Conservation (phyloP, 208 protist genomes). For the Endotrypanum monterogeii region DNA sequence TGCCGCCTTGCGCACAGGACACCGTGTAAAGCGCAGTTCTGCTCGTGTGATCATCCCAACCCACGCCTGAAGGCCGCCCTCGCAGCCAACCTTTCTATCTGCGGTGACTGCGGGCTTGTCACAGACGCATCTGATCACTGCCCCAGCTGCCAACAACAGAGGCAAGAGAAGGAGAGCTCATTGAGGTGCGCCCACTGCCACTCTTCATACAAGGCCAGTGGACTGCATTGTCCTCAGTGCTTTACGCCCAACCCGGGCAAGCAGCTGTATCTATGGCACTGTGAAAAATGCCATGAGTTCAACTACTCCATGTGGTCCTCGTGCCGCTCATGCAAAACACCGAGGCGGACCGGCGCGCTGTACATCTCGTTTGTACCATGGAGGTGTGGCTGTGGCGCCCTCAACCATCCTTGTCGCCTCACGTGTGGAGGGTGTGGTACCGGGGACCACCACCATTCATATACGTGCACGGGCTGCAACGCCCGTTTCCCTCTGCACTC, state of each 20-base stretch:
- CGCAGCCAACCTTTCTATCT: conserved; percentile 22
- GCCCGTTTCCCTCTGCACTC: conserved; percentile 10
- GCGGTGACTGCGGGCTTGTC: conserved; percentile 43
- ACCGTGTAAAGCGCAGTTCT: conserved; percentile 21
- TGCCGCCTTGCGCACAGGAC: conserved; percentile 28
- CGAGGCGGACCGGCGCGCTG: conserved; percentile 38
- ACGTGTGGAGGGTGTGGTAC: conserved; percentile 43
- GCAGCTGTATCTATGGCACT: conserved; percentile 65
- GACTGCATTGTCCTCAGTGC: conserved; percentile 67
- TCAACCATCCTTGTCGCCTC: conserved; percentile 59
- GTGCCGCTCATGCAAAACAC: conserved; percentile 53
- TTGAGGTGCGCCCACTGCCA: conserved; percentile 44
- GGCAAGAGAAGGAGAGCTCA: background rate
- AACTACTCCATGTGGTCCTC: conserved; percentile 72
- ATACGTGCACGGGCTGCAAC: conserved; percentile 55
- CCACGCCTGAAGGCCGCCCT: conserved; percentile 28
- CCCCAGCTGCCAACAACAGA: conserved; percentile 31
- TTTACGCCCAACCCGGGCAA: conserved; percentile 43
- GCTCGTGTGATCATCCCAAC: conserved; percentile 22
- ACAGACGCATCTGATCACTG: conserved; percentile 23
- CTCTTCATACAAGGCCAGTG: conserved; percentile 33
- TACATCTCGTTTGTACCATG: conserved; percentile 55
- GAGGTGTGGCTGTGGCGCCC: conserved; percentile 65
- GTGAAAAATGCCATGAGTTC: conserved; percentile 51
- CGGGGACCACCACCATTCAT: conserved; percentile 26